Conservation (phyloP, 768 basidiomycete genomes). For the Pleurotus pulmonarius region DNA sequence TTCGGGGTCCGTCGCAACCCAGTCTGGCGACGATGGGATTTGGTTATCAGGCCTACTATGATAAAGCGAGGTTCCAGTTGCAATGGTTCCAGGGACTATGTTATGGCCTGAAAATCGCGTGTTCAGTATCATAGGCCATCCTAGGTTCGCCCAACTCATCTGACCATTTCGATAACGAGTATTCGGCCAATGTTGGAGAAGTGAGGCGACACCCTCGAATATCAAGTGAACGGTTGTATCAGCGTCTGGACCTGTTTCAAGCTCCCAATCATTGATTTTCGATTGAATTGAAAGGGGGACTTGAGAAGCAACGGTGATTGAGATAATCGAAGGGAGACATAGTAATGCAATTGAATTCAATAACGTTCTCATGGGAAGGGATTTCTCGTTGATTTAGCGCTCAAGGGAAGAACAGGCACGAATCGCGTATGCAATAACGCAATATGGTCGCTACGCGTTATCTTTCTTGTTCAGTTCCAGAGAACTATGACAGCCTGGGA, state of each 20-base stretch:
- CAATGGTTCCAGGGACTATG: constrained; percentile 28
- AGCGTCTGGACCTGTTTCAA: neutral
- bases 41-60: constrained; percentile 26
- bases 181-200: constrained; percentile 36
- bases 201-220: constrained; percentile 27
- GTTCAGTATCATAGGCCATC: too few species aligned
- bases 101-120: constrained; percentile 24
- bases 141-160: neutral
- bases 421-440: too few species aligned
- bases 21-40: constrained; percentile 28
- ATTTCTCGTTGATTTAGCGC: too few species aligned
- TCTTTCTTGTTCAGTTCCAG: too few species aligned
- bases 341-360: too few species aligned
- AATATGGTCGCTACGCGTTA: too few species aligned
- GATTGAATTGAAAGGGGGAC: neutral
- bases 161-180: constrained; percentile 32
- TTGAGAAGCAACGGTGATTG: neutral
- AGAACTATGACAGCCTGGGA: too few species aligned
- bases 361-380: too few species aligned
- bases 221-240: constrained; percentile 19
- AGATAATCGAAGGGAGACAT: too few species aligned
- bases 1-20: constrained; percentile 36
- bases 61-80: constrained; percentile 32
- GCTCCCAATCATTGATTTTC: neutral
- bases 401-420: too few species aligned